Percentiles rank a stretch among this genome's conserved stretches.
Conservation (phyloP, 768 basidiomycete species). For the Lentinula sp. region DNA sequence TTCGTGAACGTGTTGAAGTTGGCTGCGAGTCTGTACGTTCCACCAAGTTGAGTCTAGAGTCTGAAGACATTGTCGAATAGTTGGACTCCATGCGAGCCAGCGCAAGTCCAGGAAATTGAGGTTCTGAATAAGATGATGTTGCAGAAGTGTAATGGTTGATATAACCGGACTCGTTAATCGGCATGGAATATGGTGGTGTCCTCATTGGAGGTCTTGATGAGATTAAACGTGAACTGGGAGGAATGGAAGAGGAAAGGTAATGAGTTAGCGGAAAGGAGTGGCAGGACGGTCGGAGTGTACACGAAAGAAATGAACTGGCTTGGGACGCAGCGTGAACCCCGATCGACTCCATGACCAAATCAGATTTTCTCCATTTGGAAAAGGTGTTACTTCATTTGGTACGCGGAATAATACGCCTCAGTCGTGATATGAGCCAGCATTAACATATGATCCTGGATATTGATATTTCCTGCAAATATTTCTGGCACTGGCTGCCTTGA, state of each 20-base stretch:
- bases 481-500: too few relatives aligned
- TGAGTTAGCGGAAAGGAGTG: background rate
- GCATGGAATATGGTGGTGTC: background rate
- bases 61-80: constrained; percentile 4
- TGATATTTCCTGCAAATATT: too few relatives aligned
- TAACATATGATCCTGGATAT: too few relatives aligned
- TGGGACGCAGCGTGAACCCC: too few relatives aligned
- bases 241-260: background rate
- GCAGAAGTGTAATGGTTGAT: constrained; percentile 1
- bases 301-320: background rate
- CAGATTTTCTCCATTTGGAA: background rate
- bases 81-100: constrained; percentile 6
- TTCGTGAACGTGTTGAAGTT: background rate
- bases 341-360: background rate
- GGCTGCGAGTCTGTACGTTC: background rate
- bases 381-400: background rate
- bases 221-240: background rate
- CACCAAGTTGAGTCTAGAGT: background rate
- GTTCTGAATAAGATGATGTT: background rate
- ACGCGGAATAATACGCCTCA: too few relatives aligned
- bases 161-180: background rate
- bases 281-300: background rate
- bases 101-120: constrained; percentile 6
- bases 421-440: too few relatives aligned
- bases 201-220: background rate